Evolutionary conservation across 108 stramenopile genomes (phyloP).

Genomic region (Asterionellopsis glacialis): DNA sequence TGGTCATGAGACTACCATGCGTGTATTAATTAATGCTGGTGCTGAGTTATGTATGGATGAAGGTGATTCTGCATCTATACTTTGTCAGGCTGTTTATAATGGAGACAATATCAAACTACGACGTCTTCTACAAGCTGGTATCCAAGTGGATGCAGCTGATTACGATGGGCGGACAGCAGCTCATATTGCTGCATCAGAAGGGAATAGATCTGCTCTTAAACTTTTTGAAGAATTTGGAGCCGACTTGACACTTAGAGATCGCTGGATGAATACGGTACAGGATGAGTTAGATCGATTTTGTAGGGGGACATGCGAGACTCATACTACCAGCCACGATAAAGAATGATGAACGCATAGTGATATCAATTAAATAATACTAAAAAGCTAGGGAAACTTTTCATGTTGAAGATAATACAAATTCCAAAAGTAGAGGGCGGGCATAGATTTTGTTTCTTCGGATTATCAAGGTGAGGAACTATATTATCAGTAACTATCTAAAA

Average conservation of each 20-base stretch:
- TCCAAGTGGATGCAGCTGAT: conserved; percentile 50
- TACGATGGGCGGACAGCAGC: conserved; percentile 51
- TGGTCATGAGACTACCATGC: conserved; percentile 47
- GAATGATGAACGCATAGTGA: too few relatives aligned
- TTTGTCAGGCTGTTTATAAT: conserved; percentile 54
- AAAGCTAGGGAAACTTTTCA: too few relatives aligned
- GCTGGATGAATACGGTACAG: conserved; percentile 29
- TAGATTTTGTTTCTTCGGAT: too few relatives aligned
- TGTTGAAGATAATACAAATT: too few relatives aligned
- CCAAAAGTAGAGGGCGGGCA: too few relatives aligned
- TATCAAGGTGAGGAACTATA: too few relatives aligned
- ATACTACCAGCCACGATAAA: too few relatives aligned
- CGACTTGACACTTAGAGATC: conserved; percentile 32
- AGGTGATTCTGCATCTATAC: conserved; percentile 35
- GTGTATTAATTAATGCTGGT: conserved; percentile 21
- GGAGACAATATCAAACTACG: conserved; percentile 42
- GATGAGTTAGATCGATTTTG: conserved; percentile 26
- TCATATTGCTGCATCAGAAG: conserved; percentile 58
- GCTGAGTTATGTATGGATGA: conserved; percentile 39
- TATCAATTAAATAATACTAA: too few relatives aligned
- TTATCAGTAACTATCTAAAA: too few relatives aligned
- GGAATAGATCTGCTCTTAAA: conserved; percentile 31
- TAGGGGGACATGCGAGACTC: too few relatives aligned
- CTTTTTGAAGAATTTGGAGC: conserved; percentile 40
- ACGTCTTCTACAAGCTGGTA: conserved; percentile 42